Evolutionary conservation across 306 rosid species (phyloP).

Genomic region (Acacia acuminata): DNA sequence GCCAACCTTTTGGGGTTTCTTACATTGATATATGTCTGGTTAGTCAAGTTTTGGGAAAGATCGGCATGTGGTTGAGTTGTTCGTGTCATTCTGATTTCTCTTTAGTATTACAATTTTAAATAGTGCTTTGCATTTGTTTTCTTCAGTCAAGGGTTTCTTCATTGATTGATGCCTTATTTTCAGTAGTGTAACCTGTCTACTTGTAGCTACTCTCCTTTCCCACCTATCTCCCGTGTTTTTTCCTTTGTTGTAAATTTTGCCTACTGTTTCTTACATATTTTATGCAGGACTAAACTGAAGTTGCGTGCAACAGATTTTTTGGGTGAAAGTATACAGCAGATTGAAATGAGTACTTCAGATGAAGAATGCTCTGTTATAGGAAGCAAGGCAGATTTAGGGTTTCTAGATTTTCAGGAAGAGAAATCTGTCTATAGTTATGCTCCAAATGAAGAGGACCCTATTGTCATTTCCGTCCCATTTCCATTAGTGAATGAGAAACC

Average conservation of each 20-base stretch:
- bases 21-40: not conserved
- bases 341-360: slow-evolving; percentile 63
- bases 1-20: not conserved
- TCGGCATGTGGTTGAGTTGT: not conserved
- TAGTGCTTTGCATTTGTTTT: not conserved
- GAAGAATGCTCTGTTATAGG: slow-evolving; percentile 79
- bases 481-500: slow-evolving; percentile 66
- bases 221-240: not conserved
- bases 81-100: not conserved
- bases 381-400: slow-evolving; percentile 76
- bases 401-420: slow-evolving; percentile 78
- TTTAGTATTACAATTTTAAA: not conserved
- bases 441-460: slow-evolving; percentile 49
- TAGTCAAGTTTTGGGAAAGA: not conserved
- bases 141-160: not conserved
- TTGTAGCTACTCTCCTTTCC: not conserved
- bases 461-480: slow-evolving; percentile 74
- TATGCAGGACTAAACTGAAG: slow-evolving; percentile 39
- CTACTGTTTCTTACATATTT: slow-evolving; percentile 2
- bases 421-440: slow-evolving; percentile 67
- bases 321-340: slow-evolving; percentile 21
- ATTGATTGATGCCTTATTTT: not conserved
- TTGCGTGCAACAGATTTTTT: slow-evolving; percentile 29
- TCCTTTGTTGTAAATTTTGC: not conserved
- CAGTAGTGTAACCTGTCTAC: not conserved